Evolutionary conservation across 805 yeast species (phyloP), one percentile per base, ranked within the genome.

Genomic region (Starmerella bombi): DNA sequence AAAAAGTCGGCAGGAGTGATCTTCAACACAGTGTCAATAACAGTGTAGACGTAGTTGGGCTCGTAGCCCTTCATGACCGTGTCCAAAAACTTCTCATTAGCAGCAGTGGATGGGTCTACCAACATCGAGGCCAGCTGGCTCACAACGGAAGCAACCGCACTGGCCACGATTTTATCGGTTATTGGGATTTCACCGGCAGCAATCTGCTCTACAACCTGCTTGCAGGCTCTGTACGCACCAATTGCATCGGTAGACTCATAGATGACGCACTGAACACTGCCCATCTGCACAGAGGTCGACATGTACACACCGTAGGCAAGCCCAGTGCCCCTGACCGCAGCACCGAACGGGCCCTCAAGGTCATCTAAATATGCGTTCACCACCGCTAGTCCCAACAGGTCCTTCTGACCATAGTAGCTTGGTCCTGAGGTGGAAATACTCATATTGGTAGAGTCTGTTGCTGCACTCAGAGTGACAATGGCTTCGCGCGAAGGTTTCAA

Each of bases 281-380:
- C 88, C 32, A 72, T 61, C 50, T 84, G 41, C 5, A 41, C 94
- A 8, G 71, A 55, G 46, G 33, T 66, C 55, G 42, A 20, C 50
- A 83, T 66, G 40, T 64, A 66, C 1, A 88, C 91, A 29, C 95
- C 96, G 58, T 91, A 91, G 0, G 96, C 96, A 32, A 82, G 64
- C 2, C 98, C 98, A 1, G 85, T 71, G 31, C 98, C 98, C 61
- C 98, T 73, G 25, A 91, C 81, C 41, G 93, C 94, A 53, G 83
- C 72, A 96, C 97, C 88, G 48, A 88, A 78, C 27, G 97, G 98
- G 3, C 98, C 98, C 59, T 91, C 98, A 16, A 83, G 84, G 28
- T 84, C 80, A 49, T 78, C 80, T 41, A 91, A 64, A 52, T 76
- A 80, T 41, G 80, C 85, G 5, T 79, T 69, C 5, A 85, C 82